Evolutionary conservation across 371 early-diverging fungal genomes (phyloP), one percentile per base, ranked within the genome.

Genomic region (Choanephora cucurbitarum): DNA sequence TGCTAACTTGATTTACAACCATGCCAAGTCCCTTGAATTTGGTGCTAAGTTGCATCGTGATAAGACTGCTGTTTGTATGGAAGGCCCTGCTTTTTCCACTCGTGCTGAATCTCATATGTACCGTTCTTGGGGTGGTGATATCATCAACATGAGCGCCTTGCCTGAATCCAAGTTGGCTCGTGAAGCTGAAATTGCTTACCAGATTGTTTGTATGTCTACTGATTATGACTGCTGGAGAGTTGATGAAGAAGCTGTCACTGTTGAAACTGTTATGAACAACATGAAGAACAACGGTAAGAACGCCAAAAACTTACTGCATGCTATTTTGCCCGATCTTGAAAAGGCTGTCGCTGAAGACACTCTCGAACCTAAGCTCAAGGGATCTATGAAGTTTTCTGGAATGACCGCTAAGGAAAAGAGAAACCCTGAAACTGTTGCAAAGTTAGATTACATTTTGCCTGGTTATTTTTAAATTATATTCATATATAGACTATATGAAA

Each of bases 161-260:
- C 97, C 98, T 21, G 99, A 98, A 72, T 82, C 97, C 58, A 98
- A 98, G 74, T 80, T 98, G 40, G 99, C 99, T 17, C 84, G 94
- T 47, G 99, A 98, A 75, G 96, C 96, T 37, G 99, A 97, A 77
- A 94, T 98, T 52, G 94, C 93, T 13, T 98, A 98, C 67, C 94
- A 94, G 64, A 91, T 96, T 90, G 83, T 98, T 15, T 97, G 97
- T 82, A 98, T 98, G 99, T 85, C 93, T n/a, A 98, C 99, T 41
- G 99, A 98, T 77, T 98, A 97, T 62, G 99, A 98, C 69, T 94
- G 95, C 79, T 98, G 99, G 99, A 86, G 91, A 66, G 89, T 81
- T 49, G 80, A 86, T 19, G 96, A 94, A 72, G 97, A 90, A 64
- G 83, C 87, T 7, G 98, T 98, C 37, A 90, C 90, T 14, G 95